phyloP scores from a whole-genome alignment of 129 eudicot species.

The Helianthus tuberosus region DNA sequence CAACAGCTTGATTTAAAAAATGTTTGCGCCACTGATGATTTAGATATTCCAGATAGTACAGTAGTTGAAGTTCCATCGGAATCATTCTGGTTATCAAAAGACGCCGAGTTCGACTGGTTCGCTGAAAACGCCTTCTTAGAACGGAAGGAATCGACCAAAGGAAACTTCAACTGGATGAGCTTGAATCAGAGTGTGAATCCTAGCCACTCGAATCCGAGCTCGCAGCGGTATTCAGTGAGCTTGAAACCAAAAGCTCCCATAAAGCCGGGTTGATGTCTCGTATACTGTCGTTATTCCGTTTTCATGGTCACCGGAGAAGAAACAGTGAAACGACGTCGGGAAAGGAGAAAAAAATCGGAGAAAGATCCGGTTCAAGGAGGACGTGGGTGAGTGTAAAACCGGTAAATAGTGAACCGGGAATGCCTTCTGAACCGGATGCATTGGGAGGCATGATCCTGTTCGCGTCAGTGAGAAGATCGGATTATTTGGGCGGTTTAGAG shows the following conservation, averaged over 20 bases:
- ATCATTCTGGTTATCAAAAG: no score
- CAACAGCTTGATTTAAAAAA: constrained; percentile 19
- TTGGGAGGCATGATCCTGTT: constrained; percentile 70
- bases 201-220: constrained; percentile 36
- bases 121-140: constrained; percentile 69
- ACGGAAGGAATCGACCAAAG: constrained; percentile 77
- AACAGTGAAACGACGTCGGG: not conserved
- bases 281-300: constrained; percentile 48
- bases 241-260: constrained; percentile 58
- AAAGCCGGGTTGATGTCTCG: constrained; percentile 47
- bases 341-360: constrained; percentile 11
- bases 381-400: constrained; percentile 24
- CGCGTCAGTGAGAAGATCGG: constrained; percentile 65
- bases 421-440: constrained; percentile 45
- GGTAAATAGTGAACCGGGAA: constrained; percentile 21
- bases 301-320: constrained; percentile 19
- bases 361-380: constrained; percentile 35
- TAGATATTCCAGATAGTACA: constrained; percentile 23
- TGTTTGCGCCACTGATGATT: not conserved
- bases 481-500: constrained; percentile 42
- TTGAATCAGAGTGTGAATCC: not conserved
- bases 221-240: constrained; percentile 52
- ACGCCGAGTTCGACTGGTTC: no score
- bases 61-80: constrained; percentile 54
- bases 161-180: constrained; percentile 33